phyloP scores from a whole-genome alignment of 805 yeast species.

The Cyberlindnera maritima region DNA sequence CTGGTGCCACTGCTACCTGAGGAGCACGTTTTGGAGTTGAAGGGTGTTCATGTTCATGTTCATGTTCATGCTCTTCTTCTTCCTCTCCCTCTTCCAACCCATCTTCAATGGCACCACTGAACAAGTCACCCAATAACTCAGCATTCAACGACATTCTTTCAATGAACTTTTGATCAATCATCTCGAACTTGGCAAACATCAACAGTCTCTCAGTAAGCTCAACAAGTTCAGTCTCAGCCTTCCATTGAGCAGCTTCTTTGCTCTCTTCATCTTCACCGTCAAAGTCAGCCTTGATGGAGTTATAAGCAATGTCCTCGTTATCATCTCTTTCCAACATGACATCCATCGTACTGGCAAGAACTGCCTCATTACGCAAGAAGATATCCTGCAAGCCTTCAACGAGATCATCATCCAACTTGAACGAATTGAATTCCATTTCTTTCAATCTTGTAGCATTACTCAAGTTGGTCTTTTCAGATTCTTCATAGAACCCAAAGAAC shows the following conservation, averaged over 20 bases:
- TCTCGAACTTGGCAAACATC: conserved; percentile 33
- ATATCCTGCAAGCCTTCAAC: conserved; percentile 36
- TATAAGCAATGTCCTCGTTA: conserved; percentile 46
- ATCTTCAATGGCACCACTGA: conserved; percentile 10
- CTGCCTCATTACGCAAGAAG: conserved; percentile 49
- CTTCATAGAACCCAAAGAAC: conserved; percentile 33
- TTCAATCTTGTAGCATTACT: conserved; percentile 20
- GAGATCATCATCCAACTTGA: conserved; percentile 30
- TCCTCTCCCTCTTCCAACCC: background rate
- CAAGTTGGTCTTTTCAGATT: conserved; percentile 32
- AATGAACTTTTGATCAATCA: conserved; percentile 28
- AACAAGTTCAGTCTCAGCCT: conserved; percentile 39
- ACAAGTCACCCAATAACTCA: conserved; percentile 33
- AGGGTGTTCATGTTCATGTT: background rate
- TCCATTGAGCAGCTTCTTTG: conserved; percentile 30
- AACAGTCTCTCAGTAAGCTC: conserved; percentile 39
- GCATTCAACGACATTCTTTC: conserved; percentile 38
- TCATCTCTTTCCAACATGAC: conserved; percentile 48
- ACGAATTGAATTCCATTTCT: conserved; percentile 20
- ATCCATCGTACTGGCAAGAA: conserved; percentile 34
- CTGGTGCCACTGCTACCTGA: background rate
- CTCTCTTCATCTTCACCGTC: conserved; percentile 17
- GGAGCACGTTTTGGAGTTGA: background rate
- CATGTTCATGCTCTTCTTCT: background rate
- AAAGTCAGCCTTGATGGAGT: conserved; percentile 19